phyloP scores from a whole-genome alignment of 371 early-diverging fungal genomes.

The Mucor indicus region DNA sequence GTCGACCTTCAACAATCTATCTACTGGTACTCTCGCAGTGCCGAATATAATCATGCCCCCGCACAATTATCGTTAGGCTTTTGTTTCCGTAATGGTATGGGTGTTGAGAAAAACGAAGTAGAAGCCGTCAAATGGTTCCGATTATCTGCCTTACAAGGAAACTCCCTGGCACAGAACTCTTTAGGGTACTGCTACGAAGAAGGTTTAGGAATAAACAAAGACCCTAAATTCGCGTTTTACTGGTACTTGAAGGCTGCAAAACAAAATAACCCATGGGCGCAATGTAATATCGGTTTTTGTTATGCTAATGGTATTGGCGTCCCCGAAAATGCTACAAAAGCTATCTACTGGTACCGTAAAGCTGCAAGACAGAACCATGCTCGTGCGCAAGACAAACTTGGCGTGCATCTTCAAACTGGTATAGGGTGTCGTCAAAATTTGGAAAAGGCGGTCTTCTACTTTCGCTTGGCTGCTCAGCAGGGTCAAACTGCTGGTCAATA shows the following conservation, averaged over 20 bases:
- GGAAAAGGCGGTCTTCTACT: constrained; percentile 55
- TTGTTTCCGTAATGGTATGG: constrained; percentile 75
- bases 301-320: constrained; percentile 79
- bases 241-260: constrained; percentile 66
- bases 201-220: constrained; percentile 62
- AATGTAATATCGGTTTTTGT: constrained; percentile 68
- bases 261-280: constrained; percentile 62
- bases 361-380: constrained; percentile 52
- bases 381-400: constrained; percentile 75
- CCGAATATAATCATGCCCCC: constrained; percentile 67
- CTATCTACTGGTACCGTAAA: constrained; percentile 69
- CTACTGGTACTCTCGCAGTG: constrained; percentile 69
- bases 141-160: constrained; percentile 65
- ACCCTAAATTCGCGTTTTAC: constrained; percentile 55
- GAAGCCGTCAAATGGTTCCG: constrained; percentile 71
- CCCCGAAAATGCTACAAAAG: constrained; percentile 37
- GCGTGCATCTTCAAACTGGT: constrained; percentile 78
- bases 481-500: constrained; percentile 61
- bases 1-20: constrained; percentile 63
- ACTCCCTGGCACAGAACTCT: constrained; percentile 77
- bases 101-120: constrained; percentile 62
- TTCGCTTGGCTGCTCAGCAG: constrained; percentile 61
- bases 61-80: constrained; percentile 83
- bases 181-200: constrained; percentile 84
- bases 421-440: constrained; percentile 59